Base-by-base conservation (phyloP, 495 filamentous ascomycete species). In the Cercophora scortea region DNA sequence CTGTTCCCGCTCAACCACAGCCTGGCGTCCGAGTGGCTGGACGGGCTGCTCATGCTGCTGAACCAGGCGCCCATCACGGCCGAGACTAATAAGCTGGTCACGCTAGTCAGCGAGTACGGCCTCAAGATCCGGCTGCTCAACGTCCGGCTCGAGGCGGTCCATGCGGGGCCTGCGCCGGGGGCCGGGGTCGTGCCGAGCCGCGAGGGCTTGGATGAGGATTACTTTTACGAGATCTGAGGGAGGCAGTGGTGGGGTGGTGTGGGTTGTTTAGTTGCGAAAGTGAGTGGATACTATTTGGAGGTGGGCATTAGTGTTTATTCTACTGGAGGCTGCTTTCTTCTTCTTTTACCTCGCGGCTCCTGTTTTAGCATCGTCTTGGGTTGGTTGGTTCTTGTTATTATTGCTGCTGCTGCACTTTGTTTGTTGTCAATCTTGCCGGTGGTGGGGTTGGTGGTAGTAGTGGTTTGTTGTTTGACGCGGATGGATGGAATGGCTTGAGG, bases 51-150 rank as follows among this genome's bases (percentile, higher is more conserved):
- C 19, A 95, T 99, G 90, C 71, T 99, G 40, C 76, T 99, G 33
- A 89, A 90, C 63, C 93, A 99, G 64, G 83, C 90, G 41, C 93
- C 93, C 10, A 95, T 99, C 67, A 99, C 94, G n/a, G 78, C 88
- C 17, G 92, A 97, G 67, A 97, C 93, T 6, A 88, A 82, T 58
- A 93, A 91, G 64, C 71, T 97, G 47, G 86, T 96, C 49, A 80
- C 84, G 38, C 69, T 96, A 57, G 85, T 99, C 32, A 79, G 81
- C 56, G 86, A 92, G 56, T 97, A 95, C 62, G 92, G 94, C 4
- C 70, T 96, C 38, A 95, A 95, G 75, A 95, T 99, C 50, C 75
- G 94, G 35, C 65, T 99, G 56, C 72, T 99, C 52, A 99, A 99
- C 70, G 87, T 99, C 39, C 74, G 89, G 52, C 85, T 95, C 66